A percentile compares a stretch with the other conserved stretches of the same genome.
These are phyloP conservation scores for Rhypophila decipiens DNA, from an alignment of 495 filamentous ascomycete species.

Conservation along the genomic window DNA sequence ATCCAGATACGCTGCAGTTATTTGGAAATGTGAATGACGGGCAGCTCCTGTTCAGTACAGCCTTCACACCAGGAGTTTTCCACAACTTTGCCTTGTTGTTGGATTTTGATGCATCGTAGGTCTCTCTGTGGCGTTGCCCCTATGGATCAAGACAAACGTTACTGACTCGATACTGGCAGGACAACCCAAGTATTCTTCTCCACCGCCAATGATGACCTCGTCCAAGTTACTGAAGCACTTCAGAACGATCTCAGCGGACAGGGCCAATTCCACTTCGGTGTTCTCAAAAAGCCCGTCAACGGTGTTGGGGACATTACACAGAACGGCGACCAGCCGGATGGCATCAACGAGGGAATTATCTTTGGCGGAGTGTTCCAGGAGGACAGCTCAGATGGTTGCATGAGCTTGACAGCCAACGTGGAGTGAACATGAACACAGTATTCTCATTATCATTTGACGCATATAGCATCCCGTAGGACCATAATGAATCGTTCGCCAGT, in stretches of 20 bases:
- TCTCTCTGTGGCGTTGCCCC: neutral
- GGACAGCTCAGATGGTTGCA: conserved; percentile 27
- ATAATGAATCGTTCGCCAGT: too few relatives aligned
- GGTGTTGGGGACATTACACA: conserved; percentile 30
- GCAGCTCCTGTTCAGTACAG: conserved; percentile 32
- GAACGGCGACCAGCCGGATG: conserved; percentile 33
- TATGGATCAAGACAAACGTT: neutral
- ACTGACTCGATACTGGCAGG: conserved; percentile 3
- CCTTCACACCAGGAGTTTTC: conserved; percentile 30
- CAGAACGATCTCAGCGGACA: conserved; percentile 37
- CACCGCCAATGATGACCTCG: conserved; percentile 20
- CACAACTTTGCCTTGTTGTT: conserved; percentile 44
- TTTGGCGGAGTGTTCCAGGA: conserved; percentile 44
- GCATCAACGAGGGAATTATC: conserved; percentile 40
- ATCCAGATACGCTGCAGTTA: conserved; percentile 31
- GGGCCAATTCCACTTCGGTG: conserved; percentile 43
- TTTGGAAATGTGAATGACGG: conserved; percentile 31
- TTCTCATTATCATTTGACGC: too few relatives aligned
- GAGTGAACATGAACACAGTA: too few relatives aligned
- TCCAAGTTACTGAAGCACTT: conserved; percentile 24
- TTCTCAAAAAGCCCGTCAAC: conserved; percentile 37
- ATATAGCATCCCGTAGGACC: too few relatives aligned
- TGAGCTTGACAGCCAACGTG: conserved; percentile 24
- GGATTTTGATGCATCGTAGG: conserved; percentile 36
- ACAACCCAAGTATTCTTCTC: conserved; percentile 39